Evolutionary conservation across 2,329 filamentous ascomycete species (phyloP), one percentile per base, ranked within the genome.

Genomic region (Lecanicillium sp.): DNA sequence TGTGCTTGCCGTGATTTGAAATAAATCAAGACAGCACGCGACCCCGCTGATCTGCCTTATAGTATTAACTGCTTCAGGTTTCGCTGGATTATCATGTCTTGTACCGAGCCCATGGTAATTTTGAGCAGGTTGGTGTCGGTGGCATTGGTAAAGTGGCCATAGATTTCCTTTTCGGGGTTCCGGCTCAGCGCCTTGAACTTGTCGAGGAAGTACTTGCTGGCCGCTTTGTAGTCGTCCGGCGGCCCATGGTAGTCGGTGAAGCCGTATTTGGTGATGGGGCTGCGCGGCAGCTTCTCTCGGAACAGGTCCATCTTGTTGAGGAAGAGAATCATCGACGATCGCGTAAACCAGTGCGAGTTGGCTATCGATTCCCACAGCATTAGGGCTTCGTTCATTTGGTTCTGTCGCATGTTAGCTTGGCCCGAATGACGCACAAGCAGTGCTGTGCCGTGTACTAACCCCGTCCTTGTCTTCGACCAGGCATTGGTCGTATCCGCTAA

Each of bases 401-500:
- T 91, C 86, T 90, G 55, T 7, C 12, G 38, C 42, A 3, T 23
- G 54, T 59, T 51, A 60, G 57, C 49, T 15, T 20, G 8, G 20
- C 3, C 30, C 5, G 19, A 12, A 11, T 37, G 15, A n/a, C n/a
- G n/a, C n/a, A n/a, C n/a, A n/a, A n/a, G n/a, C n/a, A n/a, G n/a
- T n/a, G n/a, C n/a, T n/a, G n/a, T n/a, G n/a, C n/a, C n/a, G n/a
- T n/a, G n/a, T n/a, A 74, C 88, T 72, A 75, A 95, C 90, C 54
- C 90, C 90, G 64, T 95, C 93, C 67, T 95, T 90, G 65, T 97
- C 91, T 70, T 97, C 91, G 3, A 96, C 89, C 41, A 97, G 72
- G 60, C 90, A 95, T 67, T 97, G 93, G 63, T 97, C 91, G 66
- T 96, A 97, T 51, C 91, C 91, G 55, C 90, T 95, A 58, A 97